Percentiles rank a stretch among this genome's conserved stretches.
phyloP scores from a whole-genome alignment of 2,329 filamentous ascomycete genomes.

The Fusarium sulawesiense region DNA sequence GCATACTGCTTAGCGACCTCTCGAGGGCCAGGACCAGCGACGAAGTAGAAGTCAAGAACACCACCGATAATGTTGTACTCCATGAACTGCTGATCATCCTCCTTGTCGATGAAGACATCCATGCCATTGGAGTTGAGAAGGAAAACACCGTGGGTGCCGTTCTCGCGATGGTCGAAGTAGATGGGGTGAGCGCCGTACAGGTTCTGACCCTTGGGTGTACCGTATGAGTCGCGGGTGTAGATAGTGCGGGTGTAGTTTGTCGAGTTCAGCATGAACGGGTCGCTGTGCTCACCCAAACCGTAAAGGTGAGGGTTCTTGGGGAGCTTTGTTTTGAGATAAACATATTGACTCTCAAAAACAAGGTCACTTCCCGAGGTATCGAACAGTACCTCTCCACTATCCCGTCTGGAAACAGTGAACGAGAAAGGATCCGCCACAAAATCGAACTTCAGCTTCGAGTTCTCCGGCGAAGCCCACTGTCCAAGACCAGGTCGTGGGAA shows the following conservation, averaged over 20 bases:
- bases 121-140: slow-evolving; percentile 80
- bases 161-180: slow-evolving; percentile 77
- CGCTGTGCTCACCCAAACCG: slow-evolving; percentile 81
- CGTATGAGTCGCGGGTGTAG: slow-evolving; percentile 70
- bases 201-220: slow-evolving; percentile 69
- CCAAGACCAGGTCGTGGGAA: slow-evolving; percentile 63
- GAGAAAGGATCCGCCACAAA: slow-evolving; percentile 68
- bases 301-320: slow-evolving; percentile 78
- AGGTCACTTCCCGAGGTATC: slow-evolving; percentile 75
- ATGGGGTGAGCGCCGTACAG: slow-evolving; percentile 79
- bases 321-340: slow-evolving; percentile 77
- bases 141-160: slow-evolving; percentile 72
- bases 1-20: slow-evolving; percentile 70
- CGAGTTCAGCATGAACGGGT: slow-evolving; percentile 75
- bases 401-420: slow-evolving; percentile 66
- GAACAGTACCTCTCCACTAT: slow-evolving; percentile 67
- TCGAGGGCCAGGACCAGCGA: slow-evolving; percentile 68
- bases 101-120: slow-evolving; percentile 78
- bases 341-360: slow-evolving; percentile 82
- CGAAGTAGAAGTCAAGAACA: slow-evolving; percentile 77
- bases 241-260: slow-evolving; percentile 71
- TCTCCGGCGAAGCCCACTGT: slow-evolving; percentile 34
- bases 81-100: slow-evolving; percentile 71
- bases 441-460: slow-evolving; percentile 61
- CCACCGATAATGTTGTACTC: slow-evolving; percentile 85